Evolutionary conservation across 1,139 yeast species (phyloP).

Genomic region (Candida gigantensis): DNA sequence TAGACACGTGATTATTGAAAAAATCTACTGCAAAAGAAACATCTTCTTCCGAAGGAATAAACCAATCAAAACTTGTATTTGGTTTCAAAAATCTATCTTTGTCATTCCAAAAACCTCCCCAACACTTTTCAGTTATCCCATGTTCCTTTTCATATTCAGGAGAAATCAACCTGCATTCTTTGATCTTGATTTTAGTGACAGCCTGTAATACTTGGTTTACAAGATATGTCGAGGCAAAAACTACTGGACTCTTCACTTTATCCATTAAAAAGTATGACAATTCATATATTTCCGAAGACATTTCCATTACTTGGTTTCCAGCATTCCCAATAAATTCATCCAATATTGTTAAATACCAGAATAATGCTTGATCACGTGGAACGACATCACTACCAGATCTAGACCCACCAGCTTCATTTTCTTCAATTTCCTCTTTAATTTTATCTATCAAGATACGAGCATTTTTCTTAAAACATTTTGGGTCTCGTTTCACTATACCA

Average conservation of each 20-base stretch:
- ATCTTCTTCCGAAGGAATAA: constrained; percentile 59
- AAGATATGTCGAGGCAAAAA: constrained; percentile 48
- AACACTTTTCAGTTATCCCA: constrained; percentile 52
- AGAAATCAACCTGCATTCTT: constrained; percentile 56
- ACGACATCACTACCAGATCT: constrained; percentile 69
- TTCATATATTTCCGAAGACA: constrained; percentile 47
- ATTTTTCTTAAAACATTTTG: constrained; percentile 45
- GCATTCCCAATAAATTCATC: constrained; percentile 76
- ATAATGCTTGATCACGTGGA: constrained; percentile 75
- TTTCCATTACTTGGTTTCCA: constrained; percentile 47
- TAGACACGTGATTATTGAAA: constrained; percentile 52
- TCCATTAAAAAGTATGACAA: constrained; percentile 56
- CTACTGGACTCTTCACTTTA: constrained; percentile 66
- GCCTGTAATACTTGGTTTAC: constrained; percentile 70
- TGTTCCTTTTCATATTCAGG: constrained; percentile 30
- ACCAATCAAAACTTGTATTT: constrained; percentile 70
- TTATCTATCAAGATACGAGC: constrained; percentile 49
- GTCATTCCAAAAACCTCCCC: constrained; percentile 73
- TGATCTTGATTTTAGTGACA: constrained; percentile 58
- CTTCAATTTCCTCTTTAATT: constrained; percentile 70
- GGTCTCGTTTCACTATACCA: constrained; percentile 64
- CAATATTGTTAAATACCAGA: constrained; percentile 71
- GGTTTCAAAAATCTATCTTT: constrained; percentile 40
- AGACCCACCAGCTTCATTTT: constrained; percentile 80
- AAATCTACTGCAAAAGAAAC: constrained; percentile 62